These are phyloP conservation scores for Globisporangium iwayamae DNA, from an alignment of 352 stramenopile genomes.

Conservation along the genomic window DNA sequence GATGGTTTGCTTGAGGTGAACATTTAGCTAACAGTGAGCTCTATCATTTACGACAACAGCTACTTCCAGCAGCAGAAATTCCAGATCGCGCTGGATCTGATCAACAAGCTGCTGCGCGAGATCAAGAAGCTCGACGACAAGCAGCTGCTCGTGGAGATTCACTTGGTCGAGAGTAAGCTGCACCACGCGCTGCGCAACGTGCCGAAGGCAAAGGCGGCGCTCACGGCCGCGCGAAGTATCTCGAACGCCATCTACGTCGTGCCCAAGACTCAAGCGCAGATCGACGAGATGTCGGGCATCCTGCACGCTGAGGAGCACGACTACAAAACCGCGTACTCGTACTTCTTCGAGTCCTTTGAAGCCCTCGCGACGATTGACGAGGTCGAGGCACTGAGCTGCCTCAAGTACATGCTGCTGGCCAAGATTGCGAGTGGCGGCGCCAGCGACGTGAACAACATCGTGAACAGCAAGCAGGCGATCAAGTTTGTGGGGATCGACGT, in stretches of 20 bases:
- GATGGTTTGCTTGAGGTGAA: neutral
- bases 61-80: slow-evolving; percentile 92
- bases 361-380: slow-evolving; percentile 93
- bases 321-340: slow-evolving; percentile 99
- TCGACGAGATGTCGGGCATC: slow-evolving; percentile 96
- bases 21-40: neutral
- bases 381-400: slow-evolving; percentile 71
- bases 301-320: slow-evolving; percentile 98
- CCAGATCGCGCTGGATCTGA: slow-evolving; percentile 90
- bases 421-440: slow-evolving; percentile 91
- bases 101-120: slow-evolving; percentile 93
- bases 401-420: slow-evolving; percentile 99
- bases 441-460: slow-evolving; percentile 93
- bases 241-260: slow-evolving; percentile 98
- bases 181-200: slow-evolving; percentile 97
- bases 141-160: slow-evolving; percentile 98
- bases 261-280: slow-evolving; percentile 92
- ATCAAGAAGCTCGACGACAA: slow-evolving; percentile 99
- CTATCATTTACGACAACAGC: slow-evolving; percentile 20
- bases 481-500: slow-evolving; percentile 96
- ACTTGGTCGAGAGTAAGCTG: slow-evolving; percentile 97
- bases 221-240: slow-evolving; percentile 96
- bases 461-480: slow-evolving; percentile 95
- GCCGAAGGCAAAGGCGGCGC: slow-evolving; percentile 94
- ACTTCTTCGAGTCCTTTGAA: slow-evolving; percentile 98